These are phyloP conservation scores for Fusarium concolor DNA, from an alignment of 2,329 filamentous ascomycete species.

Conservation along the genomic window DNA sequence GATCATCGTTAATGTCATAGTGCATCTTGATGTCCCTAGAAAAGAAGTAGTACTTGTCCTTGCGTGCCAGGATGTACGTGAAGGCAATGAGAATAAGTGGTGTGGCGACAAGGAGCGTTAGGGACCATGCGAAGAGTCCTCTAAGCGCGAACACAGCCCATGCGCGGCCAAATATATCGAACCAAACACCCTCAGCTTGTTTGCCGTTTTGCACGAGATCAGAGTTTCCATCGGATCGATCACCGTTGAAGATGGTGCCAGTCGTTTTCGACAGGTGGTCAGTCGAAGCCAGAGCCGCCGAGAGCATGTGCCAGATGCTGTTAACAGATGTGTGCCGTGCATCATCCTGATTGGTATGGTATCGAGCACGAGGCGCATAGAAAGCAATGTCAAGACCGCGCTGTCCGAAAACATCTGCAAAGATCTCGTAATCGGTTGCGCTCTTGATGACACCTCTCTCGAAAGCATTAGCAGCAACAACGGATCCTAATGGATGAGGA, in stretches of 20 bases:
- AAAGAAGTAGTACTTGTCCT: conserved; percentile 91
- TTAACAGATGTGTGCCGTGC: conserved; percentile 77
- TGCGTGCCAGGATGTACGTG: conserved; percentile 74
- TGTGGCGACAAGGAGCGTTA: conserved; percentile 83
- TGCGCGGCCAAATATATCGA: conserved; percentile 84
- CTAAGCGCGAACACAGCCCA: conserved; percentile 84
- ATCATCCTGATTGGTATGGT: conserved; percentile 93
- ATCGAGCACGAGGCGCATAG: conserved; percentile 84
- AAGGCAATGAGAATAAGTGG: conserved; percentile 79
- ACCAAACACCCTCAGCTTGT: conserved; percentile 84
- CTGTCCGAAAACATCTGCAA: conserved; percentile 80
- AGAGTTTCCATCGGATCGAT: conserved; percentile 63
- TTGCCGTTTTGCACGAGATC: conserved; percentile 74
- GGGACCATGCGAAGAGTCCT: conserved; percentile 87
- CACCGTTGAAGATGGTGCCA: conserved; percentile 73
- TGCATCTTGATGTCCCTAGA: conserved; percentile 68
- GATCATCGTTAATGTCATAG: conserved; percentile 68
- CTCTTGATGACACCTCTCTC: conserved; percentile 81
- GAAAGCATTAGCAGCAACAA: conserved; percentile 87
- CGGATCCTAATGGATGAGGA: conserved; percentile 83
- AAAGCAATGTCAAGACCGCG: conserved; percentile 94
- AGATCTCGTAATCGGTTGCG: conserved; percentile 90
- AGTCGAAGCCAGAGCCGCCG: conserved; percentile 80
- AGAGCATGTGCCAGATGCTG: conserved; percentile 95
- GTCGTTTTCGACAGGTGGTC: conserved; percentile 76